phyloP scores from a whole-genome alignment of 345 rosid species.

The Eutrema heterophyllum region DNA sequence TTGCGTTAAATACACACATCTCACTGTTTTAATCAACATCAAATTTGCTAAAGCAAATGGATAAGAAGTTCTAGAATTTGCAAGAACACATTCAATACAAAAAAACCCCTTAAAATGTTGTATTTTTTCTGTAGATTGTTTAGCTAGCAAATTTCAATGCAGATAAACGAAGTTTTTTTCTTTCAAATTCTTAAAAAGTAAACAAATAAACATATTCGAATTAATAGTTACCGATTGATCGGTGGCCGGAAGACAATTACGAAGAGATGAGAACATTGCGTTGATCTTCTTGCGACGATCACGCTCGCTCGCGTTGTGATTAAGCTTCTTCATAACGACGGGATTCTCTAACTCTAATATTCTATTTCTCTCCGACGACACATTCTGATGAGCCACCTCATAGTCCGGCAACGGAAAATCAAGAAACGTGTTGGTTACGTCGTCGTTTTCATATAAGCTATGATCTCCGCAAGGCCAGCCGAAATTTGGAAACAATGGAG shows the following conservation, averaged over 20 bases:
- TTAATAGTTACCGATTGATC: conserved; percentile 39
- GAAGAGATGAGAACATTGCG: conserved; percentile 52
- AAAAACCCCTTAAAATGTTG: background rate
- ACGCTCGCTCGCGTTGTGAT: conserved; percentile 71
- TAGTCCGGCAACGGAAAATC: conserved; percentile 27
- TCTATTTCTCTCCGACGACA: background rate
- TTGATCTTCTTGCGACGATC: conserved; percentile 63
- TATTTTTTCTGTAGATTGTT: background rate
- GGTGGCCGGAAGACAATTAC: conserved; percentile 50
- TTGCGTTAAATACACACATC: background rate
- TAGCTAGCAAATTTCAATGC: background rate
- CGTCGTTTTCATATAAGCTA: background rate
- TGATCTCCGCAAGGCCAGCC: conserved; percentile 23
- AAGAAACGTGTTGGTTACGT: conserved; percentile 3
- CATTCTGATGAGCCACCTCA: conserved; percentile 21
- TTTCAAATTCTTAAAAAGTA: background rate
- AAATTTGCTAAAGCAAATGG: background rate
- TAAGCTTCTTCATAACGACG: conserved; percentile 39
- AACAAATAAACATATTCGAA: background rate
- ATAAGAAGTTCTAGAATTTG: background rate
- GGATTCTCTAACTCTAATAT: background rate
- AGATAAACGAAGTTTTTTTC: background rate
- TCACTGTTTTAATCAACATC: background rate
- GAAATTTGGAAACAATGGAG: conserved; percentile 15
- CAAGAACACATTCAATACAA: background rate